These are phyloP conservation scores for Zasmidium citrigriseum DNA, from an alignment of 2,329 filamentous ascomycete genomes.

Conservation along the genomic window DNA sequence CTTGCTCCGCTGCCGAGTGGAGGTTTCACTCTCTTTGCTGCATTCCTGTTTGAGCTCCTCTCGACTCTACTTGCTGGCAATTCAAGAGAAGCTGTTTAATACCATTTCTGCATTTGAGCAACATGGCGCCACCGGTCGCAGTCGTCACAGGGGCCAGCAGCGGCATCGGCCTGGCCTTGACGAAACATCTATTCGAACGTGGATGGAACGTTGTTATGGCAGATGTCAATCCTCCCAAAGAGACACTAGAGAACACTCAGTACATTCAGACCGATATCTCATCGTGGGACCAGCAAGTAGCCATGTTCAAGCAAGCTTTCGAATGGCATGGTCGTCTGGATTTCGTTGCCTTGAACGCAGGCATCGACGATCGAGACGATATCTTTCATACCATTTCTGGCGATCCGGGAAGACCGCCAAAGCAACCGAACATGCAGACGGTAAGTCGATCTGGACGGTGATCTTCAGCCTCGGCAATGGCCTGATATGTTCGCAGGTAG, in stretches of 20 bases:
- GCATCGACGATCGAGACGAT: slow-evolving; percentile 39
- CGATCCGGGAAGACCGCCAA: slow-evolving; percentile 23
- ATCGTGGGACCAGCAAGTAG: slow-evolving; percentile 29
- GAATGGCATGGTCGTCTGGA: slow-evolving; percentile 30
- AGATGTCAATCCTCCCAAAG: slow-evolving; percentile 43
- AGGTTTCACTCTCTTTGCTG: too few species aligned
- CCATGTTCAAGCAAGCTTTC: slow-evolving; percentile 29
- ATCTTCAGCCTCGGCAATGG: background rate
- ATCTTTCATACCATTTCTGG: slow-evolving; percentile 33
- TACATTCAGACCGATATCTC: slow-evolving; percentile 40
- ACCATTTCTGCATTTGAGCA: too few species aligned
- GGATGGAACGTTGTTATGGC: slow-evolving; percentile 47
- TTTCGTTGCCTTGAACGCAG: slow-evolving; percentile 37
- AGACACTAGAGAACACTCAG: slow-evolving; percentile 26
- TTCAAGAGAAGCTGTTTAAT: too few species aligned
- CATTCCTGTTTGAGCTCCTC: too few species aligned
- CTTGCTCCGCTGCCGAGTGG: too few species aligned
- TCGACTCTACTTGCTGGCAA: too few species aligned
- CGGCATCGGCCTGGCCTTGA: slow-evolving; percentile 48
- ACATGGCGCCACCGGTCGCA: slow-evolving; percentile 42
- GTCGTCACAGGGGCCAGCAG: slow-evolving; percentile 49
- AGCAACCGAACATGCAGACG: slow-evolving; percentile 36
- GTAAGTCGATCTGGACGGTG: background rate
- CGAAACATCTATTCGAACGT: slow-evolving; percentile 40
- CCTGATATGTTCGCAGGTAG: background rate